Percentiles rank a stretch among this genome's conserved stretches.
Evolutionary conservation across 352 stramenopile species (phyloP).

Genomic region (Globisporangium polare): DNA sequence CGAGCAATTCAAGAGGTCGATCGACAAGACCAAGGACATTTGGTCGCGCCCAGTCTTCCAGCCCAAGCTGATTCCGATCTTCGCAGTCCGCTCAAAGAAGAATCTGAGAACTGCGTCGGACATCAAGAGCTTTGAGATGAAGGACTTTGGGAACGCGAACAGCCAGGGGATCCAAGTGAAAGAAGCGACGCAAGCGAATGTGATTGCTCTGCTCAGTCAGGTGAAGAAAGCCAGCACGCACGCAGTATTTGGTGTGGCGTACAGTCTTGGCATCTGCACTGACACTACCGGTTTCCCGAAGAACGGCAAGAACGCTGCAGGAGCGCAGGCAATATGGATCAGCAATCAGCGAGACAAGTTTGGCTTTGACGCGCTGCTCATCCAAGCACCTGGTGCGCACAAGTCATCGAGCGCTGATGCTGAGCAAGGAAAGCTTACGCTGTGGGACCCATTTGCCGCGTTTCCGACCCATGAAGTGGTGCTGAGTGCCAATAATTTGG

Average conservation of each 20-base stretch:
- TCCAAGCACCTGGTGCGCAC: constrained; percentile 5
- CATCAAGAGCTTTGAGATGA: constrained; percentile 29
- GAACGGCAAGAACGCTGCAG: background rate
- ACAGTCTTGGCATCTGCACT: constrained; percentile 23
- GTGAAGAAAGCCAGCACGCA: background rate
- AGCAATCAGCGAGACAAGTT: constrained; percentile 26
- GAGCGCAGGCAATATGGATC: constrained; percentile 32
- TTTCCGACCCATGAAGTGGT: constrained; percentile 40
- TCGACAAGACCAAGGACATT: constrained; percentile 27
- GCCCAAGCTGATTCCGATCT: constrained; percentile 28
- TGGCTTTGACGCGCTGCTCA: constrained; percentile 48
- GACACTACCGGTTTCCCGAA: constrained; percentile 15
- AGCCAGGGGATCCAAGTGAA: constrained; percentile 33
- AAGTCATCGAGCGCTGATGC: constrained; percentile 17
- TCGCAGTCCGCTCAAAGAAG: constrained; percentile 13
- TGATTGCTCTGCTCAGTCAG: constrained; percentile 14
- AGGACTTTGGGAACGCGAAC: constrained; percentile 30
- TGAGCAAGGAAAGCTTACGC: constrained; percentile 18
- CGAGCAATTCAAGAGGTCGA: constrained; percentile 29
- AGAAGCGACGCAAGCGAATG: constrained; percentile 38
- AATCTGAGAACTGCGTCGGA: constrained; percentile 1
- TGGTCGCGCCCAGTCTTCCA: constrained; percentile 46
- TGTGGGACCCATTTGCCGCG: constrained; percentile 47
- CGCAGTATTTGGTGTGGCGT: constrained; percentile 31
- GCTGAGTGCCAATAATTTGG: constrained; percentile 9